Percentiles rank a stretch among this genome's conserved stretches.
phyloP scores from a whole-genome alignment of 1,139 yeast species.

The Blastobotrys ciferrii region DNA sequence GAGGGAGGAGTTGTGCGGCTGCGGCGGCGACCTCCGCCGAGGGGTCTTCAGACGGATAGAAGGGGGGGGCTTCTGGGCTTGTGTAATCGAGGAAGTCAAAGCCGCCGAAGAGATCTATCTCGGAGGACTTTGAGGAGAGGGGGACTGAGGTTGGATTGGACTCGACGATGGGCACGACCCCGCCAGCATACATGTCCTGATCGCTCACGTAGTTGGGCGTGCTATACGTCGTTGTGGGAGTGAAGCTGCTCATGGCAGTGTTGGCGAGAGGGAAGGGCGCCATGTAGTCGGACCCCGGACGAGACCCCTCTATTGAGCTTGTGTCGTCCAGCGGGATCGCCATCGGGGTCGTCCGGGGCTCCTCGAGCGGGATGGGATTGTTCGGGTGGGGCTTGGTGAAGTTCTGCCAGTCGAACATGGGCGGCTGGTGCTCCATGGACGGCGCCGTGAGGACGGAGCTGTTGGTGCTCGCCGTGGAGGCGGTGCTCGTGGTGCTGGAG shows the following conservation, averaged over 20 bases:
- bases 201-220: neutral
- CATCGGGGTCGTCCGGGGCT: neutral
- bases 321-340: neutral
- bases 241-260: neutral
- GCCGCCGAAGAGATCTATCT: neutral
- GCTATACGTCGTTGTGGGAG: neutral
- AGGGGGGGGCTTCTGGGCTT: neutral
- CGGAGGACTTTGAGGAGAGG: slow-evolving; percentile 1
- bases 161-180: neutral
- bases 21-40: slow-evolving; percentile 7
- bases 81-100: slow-evolving; percentile 5
- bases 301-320: slow-evolving; percentile 6
- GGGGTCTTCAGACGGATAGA: neutral
- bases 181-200: neutral
- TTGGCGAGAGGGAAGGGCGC: neutral
- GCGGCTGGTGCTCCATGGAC: neutral
- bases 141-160: slow-evolving; percentile 1
- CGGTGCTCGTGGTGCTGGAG: neutral
- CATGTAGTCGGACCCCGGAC: neutral
- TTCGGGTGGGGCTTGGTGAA: neutral
- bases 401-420: neutral
- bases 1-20: slow-evolving; percentile 3
- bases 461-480: slow-evolving; percentile 6
- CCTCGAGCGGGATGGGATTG: neutral
- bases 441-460: slow-evolving; percentile 4